Percentiles rank a stretch among this genome's conserved stretches.
Conservation (phyloP, 208 protist species). For the Crithidia fasciculata region DNA sequence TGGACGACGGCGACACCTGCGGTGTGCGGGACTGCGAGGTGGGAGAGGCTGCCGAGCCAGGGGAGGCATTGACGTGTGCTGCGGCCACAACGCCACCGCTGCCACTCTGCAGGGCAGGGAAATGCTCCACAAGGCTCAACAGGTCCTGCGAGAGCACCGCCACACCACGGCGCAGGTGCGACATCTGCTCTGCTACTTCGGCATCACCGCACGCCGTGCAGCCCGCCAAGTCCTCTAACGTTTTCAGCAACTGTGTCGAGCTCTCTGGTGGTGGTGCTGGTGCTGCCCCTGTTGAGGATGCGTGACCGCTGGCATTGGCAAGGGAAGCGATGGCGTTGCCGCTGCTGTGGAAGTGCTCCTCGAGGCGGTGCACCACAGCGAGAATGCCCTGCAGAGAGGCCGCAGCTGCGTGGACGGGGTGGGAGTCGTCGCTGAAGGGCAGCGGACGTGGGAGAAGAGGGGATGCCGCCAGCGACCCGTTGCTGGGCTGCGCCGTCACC, state of each 20-base stretch:
- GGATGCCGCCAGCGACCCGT: constrained; percentile 1
- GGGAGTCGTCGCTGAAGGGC: background rate
- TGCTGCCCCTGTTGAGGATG: background rate
- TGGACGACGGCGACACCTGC: constrained; percentile 1
- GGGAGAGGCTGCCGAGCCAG: background rate
- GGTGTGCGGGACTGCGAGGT: constrained; percentile 9
- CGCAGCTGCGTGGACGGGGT: background rate
- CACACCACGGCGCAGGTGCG: constrained; percentile 31
- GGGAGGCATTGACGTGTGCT: background rate
- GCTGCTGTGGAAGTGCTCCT: constrained; percentile 1
- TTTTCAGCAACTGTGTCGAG: constrained; percentile 14
- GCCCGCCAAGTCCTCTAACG: constrained; percentile 25
- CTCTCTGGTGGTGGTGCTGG: background rate
- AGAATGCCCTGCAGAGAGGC: constrained; percentile 5
- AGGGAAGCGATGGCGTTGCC: background rate
- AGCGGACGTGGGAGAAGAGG: background rate
- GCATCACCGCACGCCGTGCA: constrained; percentile 31
- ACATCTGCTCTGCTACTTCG: constrained; percentile 32
- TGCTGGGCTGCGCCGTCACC: background rate
- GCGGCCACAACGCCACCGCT: background rate
- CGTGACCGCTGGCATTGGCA: background rate
- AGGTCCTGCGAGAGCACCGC: constrained; percentile 31
- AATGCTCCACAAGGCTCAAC: constrained; percentile 22
- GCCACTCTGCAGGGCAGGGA: constrained; percentile 14
- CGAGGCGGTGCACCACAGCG: background rate